Conservation (phyloP, 345 rosid species). For the Citrus reticulata region DNA sequence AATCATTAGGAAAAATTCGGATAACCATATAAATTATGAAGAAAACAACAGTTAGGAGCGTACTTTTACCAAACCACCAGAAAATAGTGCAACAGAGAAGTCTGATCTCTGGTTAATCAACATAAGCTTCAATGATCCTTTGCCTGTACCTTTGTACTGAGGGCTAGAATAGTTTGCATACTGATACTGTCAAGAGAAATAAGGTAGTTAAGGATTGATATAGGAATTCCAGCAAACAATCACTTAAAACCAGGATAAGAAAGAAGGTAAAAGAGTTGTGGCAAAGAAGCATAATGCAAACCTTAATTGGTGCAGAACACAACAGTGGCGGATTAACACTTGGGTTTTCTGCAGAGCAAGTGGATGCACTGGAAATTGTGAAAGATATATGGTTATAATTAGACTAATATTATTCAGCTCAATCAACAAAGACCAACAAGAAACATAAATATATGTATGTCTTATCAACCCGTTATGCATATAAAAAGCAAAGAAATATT, state of each 20-base stretch:
- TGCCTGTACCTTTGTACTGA: slow-evolving; percentile 43
- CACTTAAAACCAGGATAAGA: neutral
- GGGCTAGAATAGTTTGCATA: slow-evolving; percentile 61
- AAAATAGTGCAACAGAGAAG: slow-evolving; percentile 57
- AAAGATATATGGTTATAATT: neutral
- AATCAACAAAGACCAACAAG: neutral
- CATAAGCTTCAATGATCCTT: slow-evolving; percentile 60
- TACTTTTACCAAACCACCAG: slow-evolving; percentile 61
- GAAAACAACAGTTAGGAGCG: slow-evolving; percentile 5
- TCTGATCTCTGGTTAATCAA: slow-evolving; percentile 76
- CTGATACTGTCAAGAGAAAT: slow-evolving; percentile 42
- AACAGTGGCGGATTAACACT: slow-evolving; percentile 41
- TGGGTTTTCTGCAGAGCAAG: slow-evolving; percentile 44
- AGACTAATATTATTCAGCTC: neutral
- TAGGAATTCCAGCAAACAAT: neutral
- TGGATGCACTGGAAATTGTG: slow-evolving; percentile 45
- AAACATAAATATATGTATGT: neutral
- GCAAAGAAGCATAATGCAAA: slow-evolving; percentile 12
- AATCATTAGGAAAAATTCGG: neutral
- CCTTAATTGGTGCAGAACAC: slow-evolving; percentile 76
- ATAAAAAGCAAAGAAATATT: neutral
- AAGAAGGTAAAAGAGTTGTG: neutral
- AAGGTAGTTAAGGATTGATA: neutral
- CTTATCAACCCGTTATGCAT: neutral
- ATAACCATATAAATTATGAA: neutral